phyloP scores from a whole-genome alignment of 2,329 filamentous ascomycete genomes.

The Torrubiellomyces zombiae region DNA sequence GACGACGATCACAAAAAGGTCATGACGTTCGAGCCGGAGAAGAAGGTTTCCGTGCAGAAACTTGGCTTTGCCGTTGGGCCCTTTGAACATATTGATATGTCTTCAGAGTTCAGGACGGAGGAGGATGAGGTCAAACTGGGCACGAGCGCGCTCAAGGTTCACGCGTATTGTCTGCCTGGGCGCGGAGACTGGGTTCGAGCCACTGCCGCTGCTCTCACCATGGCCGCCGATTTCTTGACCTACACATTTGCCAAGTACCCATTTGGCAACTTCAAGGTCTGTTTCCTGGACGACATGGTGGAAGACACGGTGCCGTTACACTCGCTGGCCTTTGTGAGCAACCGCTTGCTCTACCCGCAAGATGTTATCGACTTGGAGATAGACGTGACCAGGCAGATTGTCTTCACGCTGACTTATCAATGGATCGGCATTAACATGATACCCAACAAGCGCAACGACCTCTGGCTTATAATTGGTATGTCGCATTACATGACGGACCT shows the following conservation, averaged over 20 bases:
- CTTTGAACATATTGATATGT: conserved; percentile 82
- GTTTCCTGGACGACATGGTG: conserved; percentile 81
- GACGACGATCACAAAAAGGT: conserved; percentile 71
- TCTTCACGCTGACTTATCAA: conserved; percentile 74
- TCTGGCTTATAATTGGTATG: conserved; percentile 79
- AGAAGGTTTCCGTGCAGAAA: conserved; percentile 68
- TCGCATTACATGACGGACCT: conserved; percentile 91
- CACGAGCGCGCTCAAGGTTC: conserved; percentile 71
- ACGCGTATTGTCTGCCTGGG: conserved; percentile 80
- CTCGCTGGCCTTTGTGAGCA: conserved; percentile 77
- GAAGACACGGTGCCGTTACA: conserved; percentile 62
- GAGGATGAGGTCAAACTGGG: conserved; percentile 86
- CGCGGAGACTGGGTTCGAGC: conserved; percentile 70
- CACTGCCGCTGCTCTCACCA: conserved; percentile 70
- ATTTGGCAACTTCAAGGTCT: conserved; percentile 80
- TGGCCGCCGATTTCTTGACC: conserved; percentile 80
- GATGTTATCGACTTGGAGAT: conserved; percentile 75
- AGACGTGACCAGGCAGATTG: conserved; percentile 61
- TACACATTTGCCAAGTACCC: conserved; percentile 81
- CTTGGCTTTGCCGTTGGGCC: conserved; percentile 89
- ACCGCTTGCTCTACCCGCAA: conserved; percentile 65
- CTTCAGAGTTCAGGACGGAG: conserved; percentile 69
- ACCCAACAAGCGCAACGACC: conserved; percentile 61
- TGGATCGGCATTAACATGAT: conserved; percentile 92
- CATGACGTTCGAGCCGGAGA: conserved; percentile 64